These are phyloP conservation scores for Alternaria brassicae DNA, from an alignment of 2,329 filamentous ascomycete species.

Conservation along the genomic window DNA sequence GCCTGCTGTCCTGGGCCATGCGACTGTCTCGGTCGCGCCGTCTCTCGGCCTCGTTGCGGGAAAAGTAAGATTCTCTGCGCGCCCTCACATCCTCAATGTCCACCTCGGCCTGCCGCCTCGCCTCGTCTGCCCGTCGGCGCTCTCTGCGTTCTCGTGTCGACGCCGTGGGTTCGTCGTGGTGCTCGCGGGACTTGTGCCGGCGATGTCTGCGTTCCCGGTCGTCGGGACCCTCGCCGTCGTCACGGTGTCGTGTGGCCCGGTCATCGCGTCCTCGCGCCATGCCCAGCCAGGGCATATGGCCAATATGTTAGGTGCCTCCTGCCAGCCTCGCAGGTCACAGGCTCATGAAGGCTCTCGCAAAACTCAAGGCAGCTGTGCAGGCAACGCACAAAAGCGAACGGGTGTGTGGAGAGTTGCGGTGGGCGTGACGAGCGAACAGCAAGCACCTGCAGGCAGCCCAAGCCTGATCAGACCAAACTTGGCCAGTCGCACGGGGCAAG, in stretches of 20 bases:
- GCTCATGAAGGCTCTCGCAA: constrained; percentile 29
- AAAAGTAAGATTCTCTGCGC: constrained; percentile 50
- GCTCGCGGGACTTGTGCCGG: constrained; percentile 34
- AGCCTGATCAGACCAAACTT: constrained; percentile 30
- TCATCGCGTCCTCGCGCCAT: constrained; percentile 46
- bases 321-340: constrained; percentile 41
- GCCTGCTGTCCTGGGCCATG: constrained; percentile 41
- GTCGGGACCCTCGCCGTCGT: constrained; percentile 38
- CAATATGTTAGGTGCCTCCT: constrained; percentile 35
- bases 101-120: constrained; percentile 39
- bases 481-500: constrained; percentile 40
- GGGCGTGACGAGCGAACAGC: constrained; percentile 40
- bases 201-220: constrained; percentile 40
- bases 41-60: constrained; percentile 40
- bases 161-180: constrained; percentile 35
- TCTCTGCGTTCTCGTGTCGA: constrained; percentile 42
- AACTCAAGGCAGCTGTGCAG: constrained; percentile 45
- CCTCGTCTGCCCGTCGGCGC: constrained; percentile 43
- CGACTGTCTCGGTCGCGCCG: constrained; percentile 37
- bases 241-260: constrained; percentile 40
- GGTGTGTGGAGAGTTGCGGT: constrained; percentile 37
- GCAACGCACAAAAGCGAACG: constrained; percentile 28
- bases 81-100: constrained; percentile 52
- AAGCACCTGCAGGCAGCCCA: constrained; percentile 38
- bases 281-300: constrained; percentile 34